phyloP scores from a whole-genome alignment of 345 rosid genomes.

The Excoecaria agallocha region DNA sequence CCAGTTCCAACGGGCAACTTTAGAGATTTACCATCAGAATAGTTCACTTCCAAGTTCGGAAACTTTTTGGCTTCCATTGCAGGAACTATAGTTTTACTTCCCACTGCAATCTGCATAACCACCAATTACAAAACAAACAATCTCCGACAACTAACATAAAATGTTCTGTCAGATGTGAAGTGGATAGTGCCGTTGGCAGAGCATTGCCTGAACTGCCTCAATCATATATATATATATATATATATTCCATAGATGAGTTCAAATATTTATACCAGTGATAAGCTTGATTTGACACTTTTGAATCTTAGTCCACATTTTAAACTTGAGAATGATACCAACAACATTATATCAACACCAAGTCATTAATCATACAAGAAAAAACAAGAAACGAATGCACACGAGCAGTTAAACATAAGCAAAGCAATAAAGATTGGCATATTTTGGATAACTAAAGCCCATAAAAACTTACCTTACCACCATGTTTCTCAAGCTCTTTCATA shows the following conservation, averaged over 20 bases:
- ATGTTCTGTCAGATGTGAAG: background rate
- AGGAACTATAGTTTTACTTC: constrained; percentile 62
- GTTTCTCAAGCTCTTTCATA: constrained; percentile 59
- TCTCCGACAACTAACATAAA: background rate
- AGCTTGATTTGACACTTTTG: background rate
- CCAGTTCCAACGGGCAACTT: constrained; percentile 57
- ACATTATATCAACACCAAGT: background rate
- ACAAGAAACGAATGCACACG: background rate
- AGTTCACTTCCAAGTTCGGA: constrained; percentile 54
- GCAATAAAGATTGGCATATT: background rate
- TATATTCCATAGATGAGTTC: background rate
- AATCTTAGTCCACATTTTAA: background rate
- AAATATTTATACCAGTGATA: background rate
- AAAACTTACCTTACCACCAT: constrained; percentile 88
- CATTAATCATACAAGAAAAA: background rate
- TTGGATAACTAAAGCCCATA: background rate
- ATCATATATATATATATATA: background rate
- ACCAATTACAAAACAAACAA: background rate
- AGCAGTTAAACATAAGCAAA: background rate
- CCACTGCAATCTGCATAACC: constrained; percentile 63
- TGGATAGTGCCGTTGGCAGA: background rate
- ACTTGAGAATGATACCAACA: background rate
- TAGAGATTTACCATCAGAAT: constrained; percentile 45
- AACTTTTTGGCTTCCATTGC: constrained; percentile 62
- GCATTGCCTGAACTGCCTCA: background rate